A percentile compares a stretch with the other conserved stretches of the same genome.
These are phyloP conservation scores for Thyridium curvatum DNA, from an alignment of 2,329 filamentous ascomycete species.

Conservation along the genomic window DNA sequence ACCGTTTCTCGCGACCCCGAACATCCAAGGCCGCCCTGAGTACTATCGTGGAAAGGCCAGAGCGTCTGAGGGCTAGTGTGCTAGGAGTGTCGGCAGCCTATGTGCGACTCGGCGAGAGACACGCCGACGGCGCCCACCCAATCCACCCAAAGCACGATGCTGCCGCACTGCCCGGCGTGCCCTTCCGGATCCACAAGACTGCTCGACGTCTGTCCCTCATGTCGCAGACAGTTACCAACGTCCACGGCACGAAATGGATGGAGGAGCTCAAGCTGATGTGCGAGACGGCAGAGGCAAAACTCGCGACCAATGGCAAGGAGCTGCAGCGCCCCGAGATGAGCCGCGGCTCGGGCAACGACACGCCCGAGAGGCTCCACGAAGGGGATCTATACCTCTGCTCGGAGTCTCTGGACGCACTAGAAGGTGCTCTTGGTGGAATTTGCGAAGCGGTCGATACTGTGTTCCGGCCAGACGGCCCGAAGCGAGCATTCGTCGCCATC, in stretches of 20 bases:
- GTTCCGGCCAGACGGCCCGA: conserved; percentile 56
- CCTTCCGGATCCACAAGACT: conserved; percentile 83
- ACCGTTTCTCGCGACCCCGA: conserved; percentile 80
- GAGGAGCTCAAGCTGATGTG: conserved; percentile 83
- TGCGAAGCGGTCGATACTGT: conserved; percentile 88
- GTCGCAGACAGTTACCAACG: conserved; percentile 76
- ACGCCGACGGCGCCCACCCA: conserved; percentile 63
- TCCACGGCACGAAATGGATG: conserved; percentile 93
- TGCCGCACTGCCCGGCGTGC: conserved; percentile 50
- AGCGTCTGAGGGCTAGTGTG: conserved; percentile 78
- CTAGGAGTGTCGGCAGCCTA: conserved; percentile 83
- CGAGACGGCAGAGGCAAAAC: conserved; percentile 67
- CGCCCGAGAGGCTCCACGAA: conserved; percentile 63
- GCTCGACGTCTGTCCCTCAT: conserved; percentile 63
- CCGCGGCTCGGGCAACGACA: conserved; percentile 35
- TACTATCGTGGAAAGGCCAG: conserved; percentile 88
- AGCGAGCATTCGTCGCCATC: conserved; percentile 83
- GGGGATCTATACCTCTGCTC: conserved; percentile 87
- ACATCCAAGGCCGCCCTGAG: conserved; percentile 64
- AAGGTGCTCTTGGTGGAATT: conserved; percentile 86
- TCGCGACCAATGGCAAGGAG: conserved; percentile 74
- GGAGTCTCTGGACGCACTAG: conserved; percentile 80
- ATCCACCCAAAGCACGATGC: conserved; percentile 58
- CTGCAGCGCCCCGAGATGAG: conserved; percentile 62
- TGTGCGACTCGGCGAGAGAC: conserved; percentile 77